phyloP scores from a whole-genome alignment of 1,284 basidiomycete species.

The Irpex rosettiformis region DNA sequence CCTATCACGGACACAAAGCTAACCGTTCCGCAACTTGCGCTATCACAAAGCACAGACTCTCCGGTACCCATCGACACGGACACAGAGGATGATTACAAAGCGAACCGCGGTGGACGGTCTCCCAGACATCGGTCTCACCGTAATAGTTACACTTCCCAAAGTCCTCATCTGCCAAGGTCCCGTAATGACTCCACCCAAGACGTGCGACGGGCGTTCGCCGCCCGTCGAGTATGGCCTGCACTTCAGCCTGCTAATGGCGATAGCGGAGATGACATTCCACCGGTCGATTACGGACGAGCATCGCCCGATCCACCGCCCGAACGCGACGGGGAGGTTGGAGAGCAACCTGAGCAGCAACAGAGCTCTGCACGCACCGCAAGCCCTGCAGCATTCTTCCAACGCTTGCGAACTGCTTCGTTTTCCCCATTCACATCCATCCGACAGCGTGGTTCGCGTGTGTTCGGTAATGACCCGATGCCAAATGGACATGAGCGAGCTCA shows the following conservation, averaged over 20 bases:
- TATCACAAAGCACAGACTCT: constrained; percentile 7
- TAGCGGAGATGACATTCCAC: constrained; percentile 15
- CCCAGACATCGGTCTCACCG: not conserved
- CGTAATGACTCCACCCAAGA: constrained; percentile 10
- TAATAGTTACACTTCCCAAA: not conserved
- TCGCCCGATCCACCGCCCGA: constrained; percentile 29
- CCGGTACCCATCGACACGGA: constrained; percentile 14
- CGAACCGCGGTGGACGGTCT: constrained; percentile 19
- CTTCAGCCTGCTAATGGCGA: constrained; percentile 17
- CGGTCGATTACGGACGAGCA: constrained; percentile 21
- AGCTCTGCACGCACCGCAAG: constrained; percentile 12
- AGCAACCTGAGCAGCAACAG: constrained; percentile 13
- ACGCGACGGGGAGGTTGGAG: constrained; percentile 11
- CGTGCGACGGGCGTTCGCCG: constrained; percentile 13
- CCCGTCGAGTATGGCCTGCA: constrained; percentile 16
- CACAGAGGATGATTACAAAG: constrained; percentile 27
- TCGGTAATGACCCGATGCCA: constrained; percentile 22
- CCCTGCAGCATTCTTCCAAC: constrained; percentile 36
- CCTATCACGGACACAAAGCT: constrained; percentile 14
- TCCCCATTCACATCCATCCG: constrained; percentile 41
- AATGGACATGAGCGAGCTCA: constrained; percentile 26
- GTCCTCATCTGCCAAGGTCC: not conserved
- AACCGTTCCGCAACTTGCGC: constrained; percentile 1
- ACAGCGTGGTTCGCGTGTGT: constrained; percentile 23
- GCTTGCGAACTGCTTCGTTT: constrained; percentile 47